Percentiles rank a stretch among this genome's conserved stretches.
Evolutionary conservation across 139 green algal species (phyloP).

Genomic region (Tetraselmis striata): DNA sequence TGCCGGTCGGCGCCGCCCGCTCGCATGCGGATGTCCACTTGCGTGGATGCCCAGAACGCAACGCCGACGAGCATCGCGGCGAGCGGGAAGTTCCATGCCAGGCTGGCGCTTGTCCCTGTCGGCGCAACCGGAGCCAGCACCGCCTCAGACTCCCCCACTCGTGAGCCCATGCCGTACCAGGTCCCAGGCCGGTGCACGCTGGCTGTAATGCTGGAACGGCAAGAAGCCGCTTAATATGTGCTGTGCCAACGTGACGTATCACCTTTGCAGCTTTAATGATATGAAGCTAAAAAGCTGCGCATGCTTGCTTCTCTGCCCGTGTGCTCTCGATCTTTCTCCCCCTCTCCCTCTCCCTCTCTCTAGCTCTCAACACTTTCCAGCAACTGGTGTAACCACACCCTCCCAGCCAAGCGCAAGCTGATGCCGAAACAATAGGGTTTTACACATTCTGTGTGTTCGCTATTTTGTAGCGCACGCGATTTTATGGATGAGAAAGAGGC

Average conservation of each 20-base stretch:
- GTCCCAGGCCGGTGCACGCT: no score
- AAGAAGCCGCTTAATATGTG: no score
- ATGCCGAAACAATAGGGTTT: no score
- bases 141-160: background rate
- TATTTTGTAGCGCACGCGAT: background rate
- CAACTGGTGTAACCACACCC: no score
- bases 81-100: conserved; percentile 27
- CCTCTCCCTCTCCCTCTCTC: no score
- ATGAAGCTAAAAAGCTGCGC: no score
- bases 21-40: conserved; percentile 7
- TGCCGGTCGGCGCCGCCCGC: background rate
- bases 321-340: no score
- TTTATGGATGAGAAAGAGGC: background rate
- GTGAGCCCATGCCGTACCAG: no score
- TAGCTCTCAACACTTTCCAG: no score
- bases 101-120: conserved; percentile 30
- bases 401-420: no score
- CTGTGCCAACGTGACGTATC: background rate
- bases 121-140: background rate
- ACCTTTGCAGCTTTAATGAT: background rate
- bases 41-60: conserved; percentile 6
- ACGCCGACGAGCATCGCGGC: conserved; percentile 7
- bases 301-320: no score
- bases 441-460: background rate
- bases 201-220: no score